Percentiles rank a stretch among this genome's conserved stretches.
Conservation (phyloP, 148 eudicot species). For the Amaranthus cruentus region DNA sequence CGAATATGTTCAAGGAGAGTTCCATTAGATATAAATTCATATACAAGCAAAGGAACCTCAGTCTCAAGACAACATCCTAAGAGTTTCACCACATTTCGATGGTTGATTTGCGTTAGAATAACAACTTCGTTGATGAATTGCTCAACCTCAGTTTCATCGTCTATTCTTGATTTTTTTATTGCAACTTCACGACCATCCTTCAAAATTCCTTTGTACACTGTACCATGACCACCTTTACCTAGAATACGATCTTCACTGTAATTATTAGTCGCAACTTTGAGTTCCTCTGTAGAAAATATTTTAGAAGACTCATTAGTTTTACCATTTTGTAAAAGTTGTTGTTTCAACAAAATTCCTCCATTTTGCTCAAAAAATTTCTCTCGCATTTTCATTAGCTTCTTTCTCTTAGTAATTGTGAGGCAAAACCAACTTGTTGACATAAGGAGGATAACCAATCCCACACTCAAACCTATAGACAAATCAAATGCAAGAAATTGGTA, state of each 20-base stretch:
- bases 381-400: conserved; percentile 11
- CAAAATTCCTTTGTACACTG: conserved; percentile 1
- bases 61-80: too few relatives aligned
- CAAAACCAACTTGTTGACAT: too few relatives aligned
- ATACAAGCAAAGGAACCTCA: too few relatives aligned
- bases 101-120: conserved; percentile 12
- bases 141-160: background rate
- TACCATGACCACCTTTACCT: background rate
- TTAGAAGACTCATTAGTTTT: background rate
- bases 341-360: conserved; percentile 5
- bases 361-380: conserved; percentile 18
- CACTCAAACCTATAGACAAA: too few relatives aligned
- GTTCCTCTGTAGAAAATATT: background rate
- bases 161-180: background rate
- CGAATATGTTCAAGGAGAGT: background rate
- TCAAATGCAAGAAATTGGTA: too few relatives aligned
- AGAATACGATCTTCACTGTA: background rate
- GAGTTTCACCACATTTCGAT: background rate
- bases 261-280: background rate
- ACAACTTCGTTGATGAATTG: conserved; percentile 15
- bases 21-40: too few relatives aligned
- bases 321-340: background rate
- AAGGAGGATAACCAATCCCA: too few relatives aligned
- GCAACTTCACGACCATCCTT: background rate
- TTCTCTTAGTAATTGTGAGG: background rate